Conservation (phyloP, 192 early-diverging fungal species). For the Coemansia aciculifera region DNA sequence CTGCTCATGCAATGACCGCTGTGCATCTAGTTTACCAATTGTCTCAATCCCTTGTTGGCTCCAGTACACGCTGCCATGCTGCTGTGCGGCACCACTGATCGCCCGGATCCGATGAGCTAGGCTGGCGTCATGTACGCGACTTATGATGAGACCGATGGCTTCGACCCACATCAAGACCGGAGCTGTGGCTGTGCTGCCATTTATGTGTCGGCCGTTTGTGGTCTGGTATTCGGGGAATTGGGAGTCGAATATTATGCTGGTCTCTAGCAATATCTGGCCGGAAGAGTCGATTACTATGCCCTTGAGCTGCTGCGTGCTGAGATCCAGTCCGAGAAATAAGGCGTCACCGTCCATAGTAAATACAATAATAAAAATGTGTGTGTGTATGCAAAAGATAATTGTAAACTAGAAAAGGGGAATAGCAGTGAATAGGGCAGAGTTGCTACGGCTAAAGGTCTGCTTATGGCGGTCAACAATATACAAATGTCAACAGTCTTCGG, state of each 20-base stretch:
- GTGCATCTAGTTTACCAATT: conserved; percentile 46
- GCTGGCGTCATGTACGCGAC: conserved; percentile 33
- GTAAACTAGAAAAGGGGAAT: neutral
- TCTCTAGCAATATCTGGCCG: conserved; percentile 45
- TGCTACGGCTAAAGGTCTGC: neutral
- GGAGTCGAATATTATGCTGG: conserved; percentile 61
- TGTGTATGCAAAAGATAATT: neutral
- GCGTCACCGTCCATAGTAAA: conserved; percentile 15
- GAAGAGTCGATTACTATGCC: conserved; percentile 54
- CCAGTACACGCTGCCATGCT: conserved; percentile 89
- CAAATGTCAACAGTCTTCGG: neutral
- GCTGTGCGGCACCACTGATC: conserved; percentile 78
- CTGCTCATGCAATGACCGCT: conserved; percentile 50
- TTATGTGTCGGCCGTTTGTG: conserved; percentile 50
- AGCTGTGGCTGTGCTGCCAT: conserved; percentile 59
- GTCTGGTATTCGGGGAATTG: conserved; percentile 63
- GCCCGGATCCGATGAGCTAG: conserved; percentile 52
- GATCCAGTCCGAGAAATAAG: conserved; percentile 69
- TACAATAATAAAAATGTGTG: neutral
- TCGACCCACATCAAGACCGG: conserved; percentile 80
- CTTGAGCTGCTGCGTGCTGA: conserved; percentile 80
- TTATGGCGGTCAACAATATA: neutral
- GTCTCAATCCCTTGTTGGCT: conserved; percentile 44
- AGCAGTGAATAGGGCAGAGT: neutral
- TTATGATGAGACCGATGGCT: conserved; percentile 66